Evolutionary conservation across 1,139 yeast species (phyloP).

Genomic region (Arxiozyma bovina): DNA sequence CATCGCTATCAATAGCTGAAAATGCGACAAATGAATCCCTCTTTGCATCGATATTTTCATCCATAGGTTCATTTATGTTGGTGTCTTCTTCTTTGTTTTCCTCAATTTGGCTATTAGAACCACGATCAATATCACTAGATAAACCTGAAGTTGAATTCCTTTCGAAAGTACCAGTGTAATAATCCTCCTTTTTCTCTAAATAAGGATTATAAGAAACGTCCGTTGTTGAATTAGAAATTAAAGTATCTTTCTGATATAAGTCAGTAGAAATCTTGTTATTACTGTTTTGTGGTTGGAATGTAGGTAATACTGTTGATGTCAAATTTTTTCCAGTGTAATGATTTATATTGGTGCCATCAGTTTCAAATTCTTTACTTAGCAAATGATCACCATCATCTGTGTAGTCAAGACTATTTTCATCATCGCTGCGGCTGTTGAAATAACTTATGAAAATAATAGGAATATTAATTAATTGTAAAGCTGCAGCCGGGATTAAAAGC

Average conservation of each 20-base stretch:
- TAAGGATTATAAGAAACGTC: conserved; percentile 1
- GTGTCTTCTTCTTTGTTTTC: conserved; percentile 3
- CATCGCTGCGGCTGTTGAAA: conserved; percentile 29
- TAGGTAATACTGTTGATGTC: neutral
- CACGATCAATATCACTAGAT: neutral
- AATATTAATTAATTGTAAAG: conserved; percentile 42
- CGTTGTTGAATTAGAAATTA: neutral
- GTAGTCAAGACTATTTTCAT: conserved; percentile 7
- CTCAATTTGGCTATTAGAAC: neutral
- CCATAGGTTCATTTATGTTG: conserved; percentile 4
- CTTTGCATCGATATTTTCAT: conserved; percentile 10
- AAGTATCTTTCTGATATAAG: neutral
- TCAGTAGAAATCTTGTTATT: neutral
- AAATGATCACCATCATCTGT: conserved; percentile 1
- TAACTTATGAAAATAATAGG: conserved; percentile 33
- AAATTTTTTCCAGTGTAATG: neutral
- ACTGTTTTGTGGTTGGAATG: neutral
- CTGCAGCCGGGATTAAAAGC: conserved; percentile 61
- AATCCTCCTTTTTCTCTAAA: conserved; percentile 1
- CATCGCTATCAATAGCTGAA: conserved; percentile 19
- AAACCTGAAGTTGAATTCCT: conserved; percentile 1
- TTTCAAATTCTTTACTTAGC: neutral
- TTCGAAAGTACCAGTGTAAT: neutral
- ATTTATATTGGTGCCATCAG: neutral
- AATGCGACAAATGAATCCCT: conserved; percentile 15